Evolutionary conservation across 176 grass and related monocot species (phyloP).

Genomic region (Oryza rufipogon): DNA sequence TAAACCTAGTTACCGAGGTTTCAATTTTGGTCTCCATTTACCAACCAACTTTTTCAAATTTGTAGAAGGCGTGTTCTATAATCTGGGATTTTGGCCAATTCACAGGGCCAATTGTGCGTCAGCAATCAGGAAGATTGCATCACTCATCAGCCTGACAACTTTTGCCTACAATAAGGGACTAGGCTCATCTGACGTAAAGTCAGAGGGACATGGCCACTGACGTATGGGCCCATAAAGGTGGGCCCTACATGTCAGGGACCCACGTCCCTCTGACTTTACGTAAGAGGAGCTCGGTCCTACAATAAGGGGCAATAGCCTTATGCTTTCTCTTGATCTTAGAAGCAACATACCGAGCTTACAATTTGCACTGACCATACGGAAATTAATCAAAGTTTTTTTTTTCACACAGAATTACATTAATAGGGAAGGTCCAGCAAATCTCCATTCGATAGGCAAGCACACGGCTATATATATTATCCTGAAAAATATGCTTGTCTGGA

Average conservation of each 20-base stretch:
- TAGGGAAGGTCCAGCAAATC: not conserved
- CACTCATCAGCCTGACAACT: not conserved
- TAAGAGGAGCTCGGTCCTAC: not conserved
- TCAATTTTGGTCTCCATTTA: not conserved
- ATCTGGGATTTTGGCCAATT: not conserved
- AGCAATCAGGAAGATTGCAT: not conserved
- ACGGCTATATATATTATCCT: not conserved
- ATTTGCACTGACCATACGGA: not conserved
- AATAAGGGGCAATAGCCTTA: not conserved
- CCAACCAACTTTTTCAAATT: not conserved
- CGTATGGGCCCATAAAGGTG: no score
- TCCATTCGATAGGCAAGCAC: not conserved
- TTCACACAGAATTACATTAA: not conserved
- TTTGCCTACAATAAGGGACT: not conserved
- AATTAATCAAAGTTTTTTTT: not conserved
- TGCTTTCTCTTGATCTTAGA: not conserved
- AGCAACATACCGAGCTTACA: not conserved
- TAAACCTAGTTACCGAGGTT: not conserved
- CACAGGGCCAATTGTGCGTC: not conserved
- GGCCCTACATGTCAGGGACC: no score
- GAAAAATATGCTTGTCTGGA: not conserved
- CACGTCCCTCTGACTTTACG: no score
- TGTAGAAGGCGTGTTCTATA: not conserved
- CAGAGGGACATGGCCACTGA: no score
- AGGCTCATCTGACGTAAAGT: no score